Conservation (phyloP, 805 yeast species). For the Wickerhamiella cacticola region DNA sequence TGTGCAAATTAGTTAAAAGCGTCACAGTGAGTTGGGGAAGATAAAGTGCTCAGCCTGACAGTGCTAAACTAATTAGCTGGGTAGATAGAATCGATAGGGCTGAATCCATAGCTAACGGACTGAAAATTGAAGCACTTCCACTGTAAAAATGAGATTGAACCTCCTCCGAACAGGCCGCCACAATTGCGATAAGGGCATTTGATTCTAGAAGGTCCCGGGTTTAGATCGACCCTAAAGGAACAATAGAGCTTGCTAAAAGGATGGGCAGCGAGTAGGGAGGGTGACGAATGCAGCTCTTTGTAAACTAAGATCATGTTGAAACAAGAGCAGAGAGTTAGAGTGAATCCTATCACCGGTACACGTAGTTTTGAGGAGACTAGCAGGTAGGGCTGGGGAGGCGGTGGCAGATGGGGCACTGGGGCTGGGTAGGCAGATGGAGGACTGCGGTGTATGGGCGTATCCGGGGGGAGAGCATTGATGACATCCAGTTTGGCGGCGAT, state of each 20-base stretch:
- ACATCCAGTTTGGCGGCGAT: not conserved
- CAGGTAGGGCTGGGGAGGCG: no score
- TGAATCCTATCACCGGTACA: constrained; percentile 41
- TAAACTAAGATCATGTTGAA: constrained; percentile 48
- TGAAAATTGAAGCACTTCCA: constrained; percentile 37
- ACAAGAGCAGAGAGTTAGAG: constrained; percentile 45
- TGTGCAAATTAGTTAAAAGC: constrained; percentile 41
- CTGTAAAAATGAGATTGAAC: constrained; percentile 44
- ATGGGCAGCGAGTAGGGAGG: constrained; percentile 48
- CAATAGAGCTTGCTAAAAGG: constrained; percentile 42
- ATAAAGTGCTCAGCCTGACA: constrained; percentile 57
- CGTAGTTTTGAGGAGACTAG: constrained; percentile 44
- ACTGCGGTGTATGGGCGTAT: not conserved
- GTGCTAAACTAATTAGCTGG: constrained; percentile 54
- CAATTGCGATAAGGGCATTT: constrained; percentile 46
- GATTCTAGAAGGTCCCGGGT: constrained; percentile 51
- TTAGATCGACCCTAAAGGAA: constrained; percentile 35
- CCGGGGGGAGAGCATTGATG: not conserved
- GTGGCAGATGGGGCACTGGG: no score
- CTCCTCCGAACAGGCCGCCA: constrained; percentile 34
- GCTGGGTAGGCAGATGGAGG: no score
- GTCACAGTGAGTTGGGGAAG: constrained; percentile 59
- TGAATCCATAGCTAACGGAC: constrained; percentile 39
- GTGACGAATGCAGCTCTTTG: constrained; percentile 45
- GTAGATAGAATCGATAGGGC: constrained; percentile 41